These are phyloP conservation scores for Botrytis elliptica DNA, from an alignment of 2,329 filamentous ascomycete genomes.

Conservation along the genomic window DNA sequence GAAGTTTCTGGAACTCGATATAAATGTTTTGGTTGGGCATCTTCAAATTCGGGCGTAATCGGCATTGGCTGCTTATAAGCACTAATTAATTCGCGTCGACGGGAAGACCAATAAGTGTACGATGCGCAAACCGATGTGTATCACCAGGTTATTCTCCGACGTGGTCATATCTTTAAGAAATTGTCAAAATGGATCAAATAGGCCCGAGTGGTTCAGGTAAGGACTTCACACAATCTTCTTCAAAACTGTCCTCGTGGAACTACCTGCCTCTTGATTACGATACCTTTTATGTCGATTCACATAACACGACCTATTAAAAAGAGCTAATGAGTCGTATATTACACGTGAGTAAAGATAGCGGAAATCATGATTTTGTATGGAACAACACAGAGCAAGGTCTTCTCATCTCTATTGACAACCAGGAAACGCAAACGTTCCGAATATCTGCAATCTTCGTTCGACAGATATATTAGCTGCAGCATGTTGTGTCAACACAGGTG, in stretches of 20 bases:
- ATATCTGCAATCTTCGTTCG: not conserved
- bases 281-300: not conserved
- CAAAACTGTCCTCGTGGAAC: not conserved
- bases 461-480: slow-evolving; percentile 3
- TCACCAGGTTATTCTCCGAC: not conserved
- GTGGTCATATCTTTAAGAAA: not conserved
- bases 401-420: slow-evolving; percentile 16
- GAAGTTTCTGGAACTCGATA: not conserved
- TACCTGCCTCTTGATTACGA: not conserved
- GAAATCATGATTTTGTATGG: not conserved
- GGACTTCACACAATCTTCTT: not conserved
- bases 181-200: not conserved
- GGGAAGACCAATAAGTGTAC: not conserved
- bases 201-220: slow-evolving; percentile 7
- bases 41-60: not conserved
- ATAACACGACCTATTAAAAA: not conserved
- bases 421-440: slow-evolving; percentile 10
- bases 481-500: not conserved
- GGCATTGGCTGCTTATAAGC: not conserved
- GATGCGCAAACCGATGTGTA: not conserved
- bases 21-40: not conserved
- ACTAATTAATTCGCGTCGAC: not conserved
- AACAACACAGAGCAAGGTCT: not conserved
- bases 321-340: not conserved
- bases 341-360: not conserved